These are phyloP conservation scores for Lactarius hatsudake DNA, from an alignment of 768 basidiomycete genomes.

Conservation along the genomic window DNA sequence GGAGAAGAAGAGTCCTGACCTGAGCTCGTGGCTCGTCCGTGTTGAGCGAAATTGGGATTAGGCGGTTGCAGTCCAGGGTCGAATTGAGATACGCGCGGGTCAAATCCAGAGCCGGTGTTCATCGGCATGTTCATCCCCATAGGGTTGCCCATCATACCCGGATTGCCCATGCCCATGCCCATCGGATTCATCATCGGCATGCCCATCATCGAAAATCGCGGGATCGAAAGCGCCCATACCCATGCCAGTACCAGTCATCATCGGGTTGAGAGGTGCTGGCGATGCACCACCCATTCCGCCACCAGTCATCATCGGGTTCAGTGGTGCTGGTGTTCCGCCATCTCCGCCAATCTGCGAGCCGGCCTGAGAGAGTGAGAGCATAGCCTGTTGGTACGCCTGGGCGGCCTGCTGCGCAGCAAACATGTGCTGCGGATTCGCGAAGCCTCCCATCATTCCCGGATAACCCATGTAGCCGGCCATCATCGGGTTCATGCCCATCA, in stretches of 20 bases:
- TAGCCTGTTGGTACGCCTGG: slow-evolving; percentile 86
- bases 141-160: slow-evolving; percentile 18
- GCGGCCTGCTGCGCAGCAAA: slow-evolving; percentile 82
- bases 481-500: slow-evolving; percentile 55
- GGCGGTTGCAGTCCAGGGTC: slow-evolving; percentile 22
- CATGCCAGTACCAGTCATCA: slow-evolving; percentile 30
- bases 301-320: slow-evolving; percentile 38
- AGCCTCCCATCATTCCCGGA: slow-evolving; percentile 53
- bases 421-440: slow-evolving; percentile 70
- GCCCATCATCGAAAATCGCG: slow-evolving; percentile 29
- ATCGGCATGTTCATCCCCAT: slow-evolving; percentile 27
- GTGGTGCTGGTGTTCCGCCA: slow-evolving; percentile 46
- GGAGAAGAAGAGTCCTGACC: slow-evolving; percentile 6
- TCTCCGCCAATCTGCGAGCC: slow-evolving; percentile 70
- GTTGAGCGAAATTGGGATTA: slow-evolving; percentile 4
- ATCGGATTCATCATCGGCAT: slow-evolving; percentile 31
- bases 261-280: slow-evolving; percentile 29
- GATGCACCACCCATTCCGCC: slow-evolving; percentile 16
- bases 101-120: slow-evolving; percentile 18
- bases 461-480: slow-evolving; percentile 56
- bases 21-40: slow-evolving; percentile 10
- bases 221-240: slow-evolving; percentile 12
- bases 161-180: slow-evolving; percentile 22
- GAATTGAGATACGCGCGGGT: slow-evolving; percentile 26
- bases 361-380: slow-evolving; percentile 76